These are phyloP conservation scores for Lagenaria siceraria DNA, from an alignment of 306 rosid genomes.

Conservation along the genomic window DNA sequence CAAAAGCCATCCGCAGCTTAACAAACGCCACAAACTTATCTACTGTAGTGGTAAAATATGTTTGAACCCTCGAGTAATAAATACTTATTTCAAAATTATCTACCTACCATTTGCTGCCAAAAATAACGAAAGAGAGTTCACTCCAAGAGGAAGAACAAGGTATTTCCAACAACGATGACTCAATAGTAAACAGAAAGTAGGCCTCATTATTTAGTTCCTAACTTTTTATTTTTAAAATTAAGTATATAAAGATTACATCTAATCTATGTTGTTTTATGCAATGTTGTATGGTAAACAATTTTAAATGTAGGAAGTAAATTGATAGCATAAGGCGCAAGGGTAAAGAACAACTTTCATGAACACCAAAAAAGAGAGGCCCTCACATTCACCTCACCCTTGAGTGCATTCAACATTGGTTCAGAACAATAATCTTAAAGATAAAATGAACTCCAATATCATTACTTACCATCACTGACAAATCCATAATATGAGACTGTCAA, in stretches of 20 bases:
- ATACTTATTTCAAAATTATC: not conserved
- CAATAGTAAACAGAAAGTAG: not conserved
- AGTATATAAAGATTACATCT: not conserved
- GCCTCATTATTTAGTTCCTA: not conserved
- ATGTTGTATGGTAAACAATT: no score
- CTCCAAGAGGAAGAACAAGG: not conserved
- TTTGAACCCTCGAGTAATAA: not conserved
- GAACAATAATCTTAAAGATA: not conserved
- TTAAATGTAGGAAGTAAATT: not conserved
- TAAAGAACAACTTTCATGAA: not conserved
- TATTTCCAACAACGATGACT: not conserved
- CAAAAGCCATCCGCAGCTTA: not conserved
- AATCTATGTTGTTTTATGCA: not conserved
- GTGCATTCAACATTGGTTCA: not conserved
- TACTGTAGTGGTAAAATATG: not conserved
- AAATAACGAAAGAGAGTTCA: not conserved
- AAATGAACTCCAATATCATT: slow-evolving; percentile 5
- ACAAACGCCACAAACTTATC: not conserved
- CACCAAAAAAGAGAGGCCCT: not conserved
- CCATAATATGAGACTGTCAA: slow-evolving; percentile 95
- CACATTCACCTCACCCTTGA: not conserved
- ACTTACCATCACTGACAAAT: slow-evolving; percentile 92
- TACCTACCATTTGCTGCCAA: not conserved
- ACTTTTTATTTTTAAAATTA: not conserved
- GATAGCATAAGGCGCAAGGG: not conserved